Conservation (phyloP, 108 stramenopile species). For the Skeletonema tropicum region DNA sequence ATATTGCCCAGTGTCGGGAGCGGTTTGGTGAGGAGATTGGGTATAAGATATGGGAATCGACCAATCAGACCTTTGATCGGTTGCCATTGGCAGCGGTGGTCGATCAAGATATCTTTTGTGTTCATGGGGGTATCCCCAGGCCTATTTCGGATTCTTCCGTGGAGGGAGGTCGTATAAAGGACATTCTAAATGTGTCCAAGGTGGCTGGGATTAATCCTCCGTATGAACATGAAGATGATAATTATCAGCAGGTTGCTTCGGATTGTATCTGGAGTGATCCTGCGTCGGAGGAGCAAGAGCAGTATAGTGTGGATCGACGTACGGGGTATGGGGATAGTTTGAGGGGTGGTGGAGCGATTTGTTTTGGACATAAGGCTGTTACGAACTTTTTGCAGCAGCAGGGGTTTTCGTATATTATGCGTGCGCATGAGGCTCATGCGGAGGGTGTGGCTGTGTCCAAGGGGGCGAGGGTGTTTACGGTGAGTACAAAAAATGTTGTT, state of each 20-base stretch:
- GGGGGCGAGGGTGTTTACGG: slow-evolving; percentile 97
- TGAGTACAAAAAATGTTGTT: slow-evolving; percentile 24
- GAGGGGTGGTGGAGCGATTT: slow-evolving; percentile 98
- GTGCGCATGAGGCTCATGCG: slow-evolving; percentile 98
- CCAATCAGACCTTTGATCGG: slow-evolving; percentile 97
- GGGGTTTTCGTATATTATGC: slow-evolving; percentile 96
- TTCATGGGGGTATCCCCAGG: slow-evolving; percentile 97
- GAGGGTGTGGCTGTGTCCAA: slow-evolving; percentile 97
- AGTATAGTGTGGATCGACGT: slow-evolving; percentile 68
- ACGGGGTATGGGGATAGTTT: slow-evolving; percentile 91
- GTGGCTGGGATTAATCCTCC: slow-evolving; percentile 97
- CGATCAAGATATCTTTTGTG: slow-evolving; percentile 99
- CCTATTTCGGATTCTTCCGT: slow-evolving; percentile 51
- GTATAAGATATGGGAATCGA: slow-evolving; percentile 93
- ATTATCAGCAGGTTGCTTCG: slow-evolving; percentile 96
- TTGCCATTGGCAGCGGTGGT: slow-evolving; percentile 95
- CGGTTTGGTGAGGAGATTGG: slow-evolving; percentile 91
- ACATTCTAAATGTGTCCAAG: slow-evolving; percentile 89
- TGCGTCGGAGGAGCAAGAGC: slow-evolving; percentile 93
- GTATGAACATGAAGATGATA: slow-evolving; percentile 94
- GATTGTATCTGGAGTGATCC: slow-evolving; percentile 99
- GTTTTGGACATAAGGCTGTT: slow-evolving; percentile 97
- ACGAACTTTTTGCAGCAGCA: slow-evolving; percentile 95
- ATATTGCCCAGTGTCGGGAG: slow-evolving; percentile 93
- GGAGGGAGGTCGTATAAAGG: slow-evolving; percentile 74